A percentile compares a stretch with the other conserved stretches of the same genome.
Conservation (phyloP, 108 stramenopile genomes). For the Aurantiochytrium sp. region DNA sequence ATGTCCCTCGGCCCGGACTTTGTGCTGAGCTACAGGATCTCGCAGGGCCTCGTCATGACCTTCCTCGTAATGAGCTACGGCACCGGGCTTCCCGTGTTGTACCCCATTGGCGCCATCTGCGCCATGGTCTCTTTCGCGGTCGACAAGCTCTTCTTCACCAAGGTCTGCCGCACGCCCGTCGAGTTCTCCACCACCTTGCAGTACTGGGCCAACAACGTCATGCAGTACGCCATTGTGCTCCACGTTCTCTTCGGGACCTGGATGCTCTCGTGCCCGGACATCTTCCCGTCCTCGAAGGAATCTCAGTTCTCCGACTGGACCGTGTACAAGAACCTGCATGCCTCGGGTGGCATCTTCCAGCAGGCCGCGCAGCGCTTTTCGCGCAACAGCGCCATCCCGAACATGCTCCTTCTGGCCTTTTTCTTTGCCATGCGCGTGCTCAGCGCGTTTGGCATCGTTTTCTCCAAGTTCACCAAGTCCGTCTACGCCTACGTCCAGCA, state of each 20-base stretch:
- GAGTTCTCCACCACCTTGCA: neutral
- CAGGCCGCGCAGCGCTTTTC: neutral
- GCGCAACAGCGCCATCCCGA: neutral
- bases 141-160: slow-evolving; percentile 22
- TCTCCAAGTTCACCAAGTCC: neutral
- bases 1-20: slow-evolving; percentile 5
- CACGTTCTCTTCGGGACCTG: neutral
- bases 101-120: neutral
- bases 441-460: neutral
- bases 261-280: slow-evolving; percentile 13
- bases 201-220: neutral
- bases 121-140: neutral
- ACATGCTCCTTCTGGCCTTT: neutral
- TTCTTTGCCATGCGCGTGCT: neutral
- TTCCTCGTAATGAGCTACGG: neutral
- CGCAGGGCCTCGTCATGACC: neutral
- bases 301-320: slow-evolving; percentile 12
- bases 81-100: neutral
- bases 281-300: neutral
- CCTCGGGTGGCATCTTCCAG: neutral
- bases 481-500: neutral
- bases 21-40: neutral
- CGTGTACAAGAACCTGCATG: neutral
- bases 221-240: neutral
- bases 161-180: slow-evolving; percentile 11